Percentiles rank a stretch among this genome's conserved stretches.
phyloP scores from a whole-genome alignment of 2,329 filamentous ascomycete species.

The Trichophaea hybrida region DNA sequence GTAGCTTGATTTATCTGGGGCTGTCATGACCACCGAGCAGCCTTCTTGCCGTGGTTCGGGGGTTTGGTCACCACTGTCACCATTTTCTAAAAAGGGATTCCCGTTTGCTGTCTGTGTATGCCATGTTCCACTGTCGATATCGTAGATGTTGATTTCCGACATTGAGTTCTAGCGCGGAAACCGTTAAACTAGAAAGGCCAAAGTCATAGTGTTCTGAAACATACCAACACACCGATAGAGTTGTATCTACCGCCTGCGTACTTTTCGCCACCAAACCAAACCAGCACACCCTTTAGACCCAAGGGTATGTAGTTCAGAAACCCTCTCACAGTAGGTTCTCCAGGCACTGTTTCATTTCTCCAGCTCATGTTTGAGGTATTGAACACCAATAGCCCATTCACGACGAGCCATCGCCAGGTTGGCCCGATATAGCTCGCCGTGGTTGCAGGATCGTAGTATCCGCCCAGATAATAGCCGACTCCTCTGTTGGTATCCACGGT shows the following conservation, averaged over 20 bases:
- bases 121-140: background rate
- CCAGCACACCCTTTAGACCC: background rate
- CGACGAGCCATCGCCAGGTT: too few relatives aligned
- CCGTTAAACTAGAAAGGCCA: too few relatives aligned
- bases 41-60: conserved; percentile 47
- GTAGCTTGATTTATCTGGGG: conserved; percentile 57
- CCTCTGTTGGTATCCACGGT: too few relatives aligned
- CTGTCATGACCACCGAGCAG: conserved; percentile 56
- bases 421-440: too few relatives aligned
- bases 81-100: background rate
- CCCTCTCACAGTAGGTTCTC: background rate
- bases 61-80: conserved; percentile 29
- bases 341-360: too few relatives aligned
- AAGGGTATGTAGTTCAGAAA: background rate
- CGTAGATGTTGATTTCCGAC: background rate
- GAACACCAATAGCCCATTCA: too few relatives aligned
- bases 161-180: background rate
- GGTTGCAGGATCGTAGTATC: too few relatives aligned
- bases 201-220: too few relatives aligned
- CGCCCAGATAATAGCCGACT: too few relatives aligned
- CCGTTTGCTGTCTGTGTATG: background rate
- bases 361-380: too few relatives aligned
- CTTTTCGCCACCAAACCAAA: background rate
- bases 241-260: too few relatives aligned
- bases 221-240: too few relatives aligned